Base-by-base conservation (phyloP, 2,329 filamentous ascomycete genomes). In the Ascochyta rabiei region DNA sequence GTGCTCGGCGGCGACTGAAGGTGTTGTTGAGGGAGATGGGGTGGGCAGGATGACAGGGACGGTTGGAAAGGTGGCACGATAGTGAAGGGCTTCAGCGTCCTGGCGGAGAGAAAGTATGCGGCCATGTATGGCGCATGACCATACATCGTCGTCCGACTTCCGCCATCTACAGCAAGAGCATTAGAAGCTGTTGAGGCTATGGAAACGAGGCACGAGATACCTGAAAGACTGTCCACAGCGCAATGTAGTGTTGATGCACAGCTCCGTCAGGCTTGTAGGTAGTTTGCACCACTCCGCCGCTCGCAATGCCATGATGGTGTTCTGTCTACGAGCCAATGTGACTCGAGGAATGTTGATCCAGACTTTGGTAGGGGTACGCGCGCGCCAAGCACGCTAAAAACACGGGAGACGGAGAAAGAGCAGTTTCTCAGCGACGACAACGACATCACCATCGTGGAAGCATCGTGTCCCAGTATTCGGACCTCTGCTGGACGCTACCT, bases 211-310 rank as follows among this genome's bases (percentile, higher is more conserved):
- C 12, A 44, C 13, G 7, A n/a, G 34, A 55, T 75, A 86, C 84
- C 86, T 79, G 64, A 99, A 99, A 0, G 93, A 96, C 75, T 99
- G 95, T 3, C 95, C 95, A 73, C 95, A 99, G 59, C 93, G 88
- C 30, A 99, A 80, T 0, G 92, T 96, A 0, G 93, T 99, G 67
- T 96, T 91, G 62, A 99, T 92, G 73, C 91, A 97, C 4, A 99
- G 84, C 72, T 99, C 95, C 4, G 87, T 85, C 30, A 96, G 78
- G 57, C 82, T 89, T 35, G 97, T 80, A 21, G 95, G 92, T 63
- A 99, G 79, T 78, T 90, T 96, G 61, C 86, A 86, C 95, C 95
- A 99, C 72, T 91, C 89, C 15, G 87, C 82, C n/a, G 86, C 80
- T 26, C 81, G 82, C 30, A 79, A 63, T 28, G 75, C 72, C 78